phyloP scores from a whole-genome alignment of 179 eudicot species.

The Sideroxylon spinosum region DNA sequence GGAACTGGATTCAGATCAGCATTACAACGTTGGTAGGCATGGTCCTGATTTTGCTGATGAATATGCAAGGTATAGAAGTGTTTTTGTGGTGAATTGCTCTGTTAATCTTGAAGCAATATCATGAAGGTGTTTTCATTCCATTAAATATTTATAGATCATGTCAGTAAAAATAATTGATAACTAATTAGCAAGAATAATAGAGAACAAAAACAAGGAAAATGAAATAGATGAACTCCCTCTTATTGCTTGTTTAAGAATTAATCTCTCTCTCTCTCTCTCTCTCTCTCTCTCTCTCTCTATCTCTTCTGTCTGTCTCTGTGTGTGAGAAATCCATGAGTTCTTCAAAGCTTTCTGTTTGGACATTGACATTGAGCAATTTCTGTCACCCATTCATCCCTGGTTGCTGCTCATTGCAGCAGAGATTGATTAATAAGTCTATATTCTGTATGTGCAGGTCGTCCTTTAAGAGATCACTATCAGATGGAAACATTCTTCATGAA shows the following conservation, averaged over 20 bases:
- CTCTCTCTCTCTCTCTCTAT: no score
- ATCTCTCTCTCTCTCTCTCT: no score
- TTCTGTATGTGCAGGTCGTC: conserved; percentile 43
- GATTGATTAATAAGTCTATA: not conserved
- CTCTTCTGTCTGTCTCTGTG: no score
- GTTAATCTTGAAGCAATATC: not conserved
- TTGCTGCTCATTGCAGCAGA: not conserved
- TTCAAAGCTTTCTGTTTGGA: not conserved
- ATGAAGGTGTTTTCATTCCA: not conserved
- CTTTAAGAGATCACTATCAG: conserved; percentile 76
- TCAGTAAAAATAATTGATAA: not conserved
- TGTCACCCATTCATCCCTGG: not conserved
- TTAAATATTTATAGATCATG: not conserved
- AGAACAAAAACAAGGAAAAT: not conserved
- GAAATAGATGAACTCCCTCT: no score
- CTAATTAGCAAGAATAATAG: not conserved
- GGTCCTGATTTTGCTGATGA: conserved; percentile 51
- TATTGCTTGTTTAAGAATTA: no score
- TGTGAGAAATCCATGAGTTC: not conserved
- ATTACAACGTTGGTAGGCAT: conserved; percentile 62
- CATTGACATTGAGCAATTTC: not conserved
- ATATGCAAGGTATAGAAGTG: conserved; percentile 50
- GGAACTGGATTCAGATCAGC: conserved; percentile 91
- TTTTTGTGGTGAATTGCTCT: not conserved
- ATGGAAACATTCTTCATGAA: conserved; percentile 67